Percentiles rank a stretch among this genome's conserved stretches.
phyloP scores from a whole-genome alignment of 106 monocot species.

The Hemerocallis citrina region DNA sequence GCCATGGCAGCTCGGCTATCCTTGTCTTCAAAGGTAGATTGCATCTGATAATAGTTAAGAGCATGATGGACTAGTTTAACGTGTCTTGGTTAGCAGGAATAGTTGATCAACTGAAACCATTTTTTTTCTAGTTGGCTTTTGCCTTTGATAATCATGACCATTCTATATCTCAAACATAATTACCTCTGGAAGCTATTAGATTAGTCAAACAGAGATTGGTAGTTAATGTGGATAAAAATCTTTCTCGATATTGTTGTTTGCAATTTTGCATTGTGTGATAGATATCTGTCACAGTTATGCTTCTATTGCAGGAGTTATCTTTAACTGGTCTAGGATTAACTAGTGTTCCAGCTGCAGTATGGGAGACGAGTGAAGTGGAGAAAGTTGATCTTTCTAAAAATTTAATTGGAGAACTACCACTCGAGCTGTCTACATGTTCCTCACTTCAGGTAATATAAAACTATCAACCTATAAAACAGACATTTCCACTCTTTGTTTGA shows the following conservation, averaged over 20 bases:
- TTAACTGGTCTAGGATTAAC: constrained; percentile 71
- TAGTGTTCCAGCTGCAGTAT: constrained; percentile 56
- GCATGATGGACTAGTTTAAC: background rate
- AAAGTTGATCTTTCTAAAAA: constrained; percentile 92
- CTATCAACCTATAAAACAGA: background rate
- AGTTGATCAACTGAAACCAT: background rate
- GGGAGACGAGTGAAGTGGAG: constrained; percentile 65
- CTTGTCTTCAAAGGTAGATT: constrained; percentile 76
- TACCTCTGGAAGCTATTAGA: background rate
- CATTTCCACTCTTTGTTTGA: background rate
- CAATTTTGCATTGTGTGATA: background rate
- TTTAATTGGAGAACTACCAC: constrained; percentile 56
- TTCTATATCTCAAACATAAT: background rate
- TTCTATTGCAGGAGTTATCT: constrained; percentile 53
- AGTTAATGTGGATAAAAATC: background rate
- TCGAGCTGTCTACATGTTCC: constrained; percentile 55
- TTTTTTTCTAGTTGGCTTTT: background rate
- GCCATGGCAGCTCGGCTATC: constrained; percentile 57
- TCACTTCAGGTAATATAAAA: constrained; percentile 47
- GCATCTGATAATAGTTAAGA: background rate
- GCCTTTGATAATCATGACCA: no score
- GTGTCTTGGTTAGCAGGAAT: background rate
- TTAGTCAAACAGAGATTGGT: background rate
- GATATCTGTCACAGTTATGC: background rate
- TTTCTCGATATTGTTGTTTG: background rate